These are phyloP conservation scores for Russula emetica DNA, from an alignment of 768 basidiomycete genomes.

Conservation along the genomic window DNA sequence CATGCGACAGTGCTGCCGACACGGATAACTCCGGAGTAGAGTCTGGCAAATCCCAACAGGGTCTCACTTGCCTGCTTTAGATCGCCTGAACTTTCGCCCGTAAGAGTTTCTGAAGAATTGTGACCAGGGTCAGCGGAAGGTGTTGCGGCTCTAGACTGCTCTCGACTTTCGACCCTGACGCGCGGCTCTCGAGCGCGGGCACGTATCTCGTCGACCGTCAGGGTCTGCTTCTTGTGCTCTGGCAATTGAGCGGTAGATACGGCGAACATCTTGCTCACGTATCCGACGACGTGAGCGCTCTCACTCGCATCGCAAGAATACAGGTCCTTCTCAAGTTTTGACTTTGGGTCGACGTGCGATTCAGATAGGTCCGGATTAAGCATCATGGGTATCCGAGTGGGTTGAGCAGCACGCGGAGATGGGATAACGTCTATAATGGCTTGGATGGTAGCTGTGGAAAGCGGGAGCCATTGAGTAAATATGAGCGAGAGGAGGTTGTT, in stretches of 20 bases:
- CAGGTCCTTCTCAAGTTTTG: constrained; percentile 78
- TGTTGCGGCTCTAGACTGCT: constrained; percentile 13
- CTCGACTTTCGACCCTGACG: constrained; percentile 26
- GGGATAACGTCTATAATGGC: constrained; percentile 92
- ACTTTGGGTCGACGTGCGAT: constrained; percentile 55
- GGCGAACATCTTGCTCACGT: constrained; percentile 99
- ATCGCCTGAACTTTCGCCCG: constrained; percentile 21
- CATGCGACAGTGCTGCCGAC: constrained; percentile 62
- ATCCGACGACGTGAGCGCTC: constrained; percentile 67
- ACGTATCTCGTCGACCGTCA: constrained; percentile 84
- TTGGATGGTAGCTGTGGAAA: constrained; percentile 91
- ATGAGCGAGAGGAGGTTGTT: constrained; percentile 79
- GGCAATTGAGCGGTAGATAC: constrained; percentile 77
- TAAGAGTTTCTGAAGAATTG: constrained; percentile 28
- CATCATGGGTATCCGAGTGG: constrained; percentile 83
- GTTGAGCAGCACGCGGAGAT: constrained; percentile 76
- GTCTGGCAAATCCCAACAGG: constrained; percentile 86
- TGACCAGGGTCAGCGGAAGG: constrained; percentile 21
- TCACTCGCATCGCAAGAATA: constrained; percentile 61
- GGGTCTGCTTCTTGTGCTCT: constrained; percentile 69
- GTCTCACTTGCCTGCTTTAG: constrained; percentile 49
- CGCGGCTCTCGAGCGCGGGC: constrained; percentile 49
- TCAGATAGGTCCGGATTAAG: constrained; percentile 77
- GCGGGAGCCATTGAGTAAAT: constrained; percentile 93
- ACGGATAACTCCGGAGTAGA: constrained; percentile 85